These are phyloP conservation scores for Kodamaea kakaduensis DNA, from an alignment of 805 yeast genomes.

Conservation along the genomic window DNA sequence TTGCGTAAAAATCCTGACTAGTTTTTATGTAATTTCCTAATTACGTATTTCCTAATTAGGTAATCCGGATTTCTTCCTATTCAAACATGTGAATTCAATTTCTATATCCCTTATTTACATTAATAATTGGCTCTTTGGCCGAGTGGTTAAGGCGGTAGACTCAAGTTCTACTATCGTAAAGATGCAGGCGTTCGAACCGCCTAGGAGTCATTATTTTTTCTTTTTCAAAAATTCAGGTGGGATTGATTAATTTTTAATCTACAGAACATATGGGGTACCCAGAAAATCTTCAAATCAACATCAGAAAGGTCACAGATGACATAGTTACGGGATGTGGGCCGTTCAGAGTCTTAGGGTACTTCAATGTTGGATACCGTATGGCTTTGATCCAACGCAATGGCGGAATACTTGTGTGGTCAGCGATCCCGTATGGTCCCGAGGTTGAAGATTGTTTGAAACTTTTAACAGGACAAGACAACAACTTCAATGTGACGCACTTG, in stretches of 20 bases:
- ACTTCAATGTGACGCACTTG: conserved; percentile 12
- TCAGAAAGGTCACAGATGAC: conserved; percentile 30
- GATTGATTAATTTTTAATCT: neutral
- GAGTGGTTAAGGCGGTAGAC: no score
- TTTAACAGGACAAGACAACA: conserved; percentile 9
- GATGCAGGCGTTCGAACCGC: no score
- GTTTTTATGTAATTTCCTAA: no score
- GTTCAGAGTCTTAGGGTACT: conserved; percentile 25
- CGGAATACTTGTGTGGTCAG: conserved; percentile 14
- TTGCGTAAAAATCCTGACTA: no score
- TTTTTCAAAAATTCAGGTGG: neutral
- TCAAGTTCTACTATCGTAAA: no score
- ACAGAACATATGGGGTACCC: conserved; percentile 30
- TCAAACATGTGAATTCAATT: no score
- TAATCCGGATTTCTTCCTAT: no score
- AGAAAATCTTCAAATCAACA: conserved; percentile 24
- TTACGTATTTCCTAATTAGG: no score
- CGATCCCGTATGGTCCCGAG: conserved; percentile 14
- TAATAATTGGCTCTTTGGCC: no score
- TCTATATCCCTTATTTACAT: no score
- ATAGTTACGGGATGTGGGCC: conserved; percentile 33
- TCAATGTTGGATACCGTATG: conserved; percentile 43
- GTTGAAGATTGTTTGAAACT: conserved; percentile 12
- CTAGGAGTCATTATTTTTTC: no score
- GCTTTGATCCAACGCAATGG: conserved; percentile 28